phyloP scores from a whole-genome alignment of 2,329 filamentous ascomycete genomes.

The Penicillium sp. region DNA sequence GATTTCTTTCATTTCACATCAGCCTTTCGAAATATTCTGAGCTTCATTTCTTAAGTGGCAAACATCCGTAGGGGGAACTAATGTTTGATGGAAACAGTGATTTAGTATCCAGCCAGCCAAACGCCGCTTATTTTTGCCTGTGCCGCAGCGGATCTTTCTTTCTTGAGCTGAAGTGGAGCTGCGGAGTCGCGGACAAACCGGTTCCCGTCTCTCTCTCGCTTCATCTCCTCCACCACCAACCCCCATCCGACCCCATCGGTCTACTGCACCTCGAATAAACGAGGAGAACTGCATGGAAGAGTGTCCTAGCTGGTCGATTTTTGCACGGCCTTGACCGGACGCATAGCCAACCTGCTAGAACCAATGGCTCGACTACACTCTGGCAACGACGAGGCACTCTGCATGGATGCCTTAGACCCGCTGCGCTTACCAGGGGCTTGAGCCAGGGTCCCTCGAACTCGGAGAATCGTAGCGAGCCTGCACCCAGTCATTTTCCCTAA shows the following conservation, averaged over 20 bases:
- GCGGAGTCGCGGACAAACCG: not conserved
- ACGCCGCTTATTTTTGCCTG: not conserved
- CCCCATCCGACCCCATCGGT: slow-evolving; percentile 9
- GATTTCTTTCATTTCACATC: too few species aligned
- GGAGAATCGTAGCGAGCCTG: not conserved
- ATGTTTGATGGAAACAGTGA: not conserved
- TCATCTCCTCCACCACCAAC: not conserved
- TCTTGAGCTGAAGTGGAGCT: slow-evolving; percentile 5
- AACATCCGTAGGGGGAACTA: not conserved
- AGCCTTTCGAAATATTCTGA: too few species aligned
- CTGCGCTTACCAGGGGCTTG: not conserved
- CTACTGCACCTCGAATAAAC: slow-evolving; percentile 20
- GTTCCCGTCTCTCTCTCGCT: not conserved
- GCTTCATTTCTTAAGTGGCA: too few species aligned
- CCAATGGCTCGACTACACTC: not conserved
- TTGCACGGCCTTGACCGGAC: slow-evolving; percentile 15
- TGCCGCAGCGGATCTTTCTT: not conserved
- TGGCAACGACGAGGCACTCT: not conserved
- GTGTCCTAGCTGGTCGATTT: slow-evolving; percentile 4
- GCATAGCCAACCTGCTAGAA: not conserved
- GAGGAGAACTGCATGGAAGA: not conserved
- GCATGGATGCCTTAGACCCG: not conserved
- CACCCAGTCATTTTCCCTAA: not conserved
- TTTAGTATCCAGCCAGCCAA: not conserved
- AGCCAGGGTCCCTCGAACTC: not conserved